A percentile compares a stretch with the other conserved stretches of the same genome.
These are phyloP conservation scores for Chaetomium olivaceum DNA, from an alignment of 2,329 filamentous ascomycete genomes.

Conservation along the genomic window DNA sequence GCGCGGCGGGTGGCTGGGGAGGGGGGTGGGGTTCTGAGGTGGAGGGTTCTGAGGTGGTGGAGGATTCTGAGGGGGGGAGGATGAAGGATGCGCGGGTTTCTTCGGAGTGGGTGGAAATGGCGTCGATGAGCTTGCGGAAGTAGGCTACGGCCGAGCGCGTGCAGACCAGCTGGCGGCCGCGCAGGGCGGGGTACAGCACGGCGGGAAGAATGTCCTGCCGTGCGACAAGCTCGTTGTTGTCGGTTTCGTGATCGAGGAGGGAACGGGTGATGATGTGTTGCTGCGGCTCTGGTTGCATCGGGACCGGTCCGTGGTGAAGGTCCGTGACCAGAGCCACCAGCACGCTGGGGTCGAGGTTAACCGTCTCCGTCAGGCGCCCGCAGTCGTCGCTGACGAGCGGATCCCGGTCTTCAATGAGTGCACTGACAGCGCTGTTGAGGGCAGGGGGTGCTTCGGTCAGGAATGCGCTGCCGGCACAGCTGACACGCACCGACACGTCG, in stretches of 20 bases:
- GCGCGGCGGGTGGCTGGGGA: conserved; percentile 26
- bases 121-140: conserved; percentile 66
- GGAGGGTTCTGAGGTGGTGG: not conserved
- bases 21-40: too few relatives aligned
- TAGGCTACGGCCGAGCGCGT: conserved; percentile 65
- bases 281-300: conserved; percentile 48
- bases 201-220: conserved; percentile 43
- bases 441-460: conserved; percentile 27
- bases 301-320: conserved; percentile 58
- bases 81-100: conserved; percentile 58
- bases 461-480: conserved; percentile 35
- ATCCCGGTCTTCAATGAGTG: conserved; percentile 30
- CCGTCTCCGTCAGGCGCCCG: conserved; percentile 35
- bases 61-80: conserved; percentile 39
- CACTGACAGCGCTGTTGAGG: conserved; percentile 29
- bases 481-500: conserved; percentile 32
- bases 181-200: conserved; percentile 63
- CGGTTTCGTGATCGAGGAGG: conserved; percentile 54
- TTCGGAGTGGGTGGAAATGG: conserved; percentile 63
- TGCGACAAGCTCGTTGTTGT: conserved; percentile 52
- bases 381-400: conserved; percentile 31
- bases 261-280: conserved; percentile 60
- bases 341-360: conserved; percentile 69
- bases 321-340: conserved; percentile 73
- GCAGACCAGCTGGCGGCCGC: conserved; percentile 59